phyloP scores from a whole-genome alignment of 805 yeast species.

The Alloascoidea africana region DNA sequence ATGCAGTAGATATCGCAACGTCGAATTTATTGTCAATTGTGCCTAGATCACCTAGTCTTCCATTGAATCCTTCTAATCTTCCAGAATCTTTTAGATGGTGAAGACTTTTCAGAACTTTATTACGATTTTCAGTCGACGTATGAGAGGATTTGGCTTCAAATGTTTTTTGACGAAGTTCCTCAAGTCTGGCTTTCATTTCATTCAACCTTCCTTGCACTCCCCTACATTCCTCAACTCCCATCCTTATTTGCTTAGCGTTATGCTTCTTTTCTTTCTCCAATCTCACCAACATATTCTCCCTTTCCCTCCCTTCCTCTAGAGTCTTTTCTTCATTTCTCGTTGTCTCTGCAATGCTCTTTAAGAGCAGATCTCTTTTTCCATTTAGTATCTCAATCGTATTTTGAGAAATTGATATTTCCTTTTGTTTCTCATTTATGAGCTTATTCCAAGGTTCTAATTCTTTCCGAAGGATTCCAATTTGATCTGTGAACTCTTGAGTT shows the following conservation, averaged over 20 bases:
- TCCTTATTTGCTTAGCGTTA: conserved; percentile 29
- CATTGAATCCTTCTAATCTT: conserved; percentile 72
- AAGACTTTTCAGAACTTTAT: conserved; percentile 55
- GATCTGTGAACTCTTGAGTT: conserved; percentile 39
- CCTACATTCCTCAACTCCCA: conserved; percentile 36
- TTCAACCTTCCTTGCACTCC: conserved; percentile 28
- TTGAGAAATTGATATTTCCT: conserved; percentile 38
- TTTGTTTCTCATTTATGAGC: conserved; percentile 37
- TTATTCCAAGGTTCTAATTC: conserved; percentile 61
- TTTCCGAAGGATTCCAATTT: conserved; percentile 37
- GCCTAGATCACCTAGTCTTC: conserved; percentile 89
- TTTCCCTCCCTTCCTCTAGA: conserved; percentile 27
- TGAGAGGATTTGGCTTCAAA: conserved; percentile 43
- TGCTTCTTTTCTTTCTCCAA: conserved; percentile 29
- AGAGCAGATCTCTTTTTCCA: conserved; percentile 24
- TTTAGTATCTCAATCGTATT: conserved; percentile 40
- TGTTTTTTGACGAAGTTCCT: conserved; percentile 35
- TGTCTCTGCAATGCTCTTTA: conserved; percentile 24
- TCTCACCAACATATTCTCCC: conserved; percentile 25
- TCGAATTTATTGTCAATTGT: conserved; percentile 79
- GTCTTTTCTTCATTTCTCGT: conserved; percentile 26
- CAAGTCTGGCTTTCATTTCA: conserved; percentile 30
- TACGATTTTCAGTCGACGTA: conserved; percentile 41
- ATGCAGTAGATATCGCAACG: conserved; percentile 89
- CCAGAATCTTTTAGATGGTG: conserved; percentile 63